Evolutionary conservation across 2,329 filamentous ascomycete genomes (phyloP).

Genomic region (Daldinia sp.): DNA sequence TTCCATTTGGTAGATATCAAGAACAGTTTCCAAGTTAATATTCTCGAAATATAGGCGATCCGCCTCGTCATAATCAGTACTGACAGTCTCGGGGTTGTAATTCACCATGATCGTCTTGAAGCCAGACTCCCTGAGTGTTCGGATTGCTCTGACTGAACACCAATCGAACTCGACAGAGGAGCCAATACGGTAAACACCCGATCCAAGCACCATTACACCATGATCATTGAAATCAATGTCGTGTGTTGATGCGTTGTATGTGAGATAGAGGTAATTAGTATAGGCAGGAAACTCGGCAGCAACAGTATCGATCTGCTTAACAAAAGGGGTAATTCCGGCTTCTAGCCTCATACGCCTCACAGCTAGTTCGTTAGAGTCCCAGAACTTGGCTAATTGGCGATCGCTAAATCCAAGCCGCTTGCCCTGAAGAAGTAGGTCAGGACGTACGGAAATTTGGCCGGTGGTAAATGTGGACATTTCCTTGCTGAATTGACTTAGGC

Average conservation of each 20-base stretch:
- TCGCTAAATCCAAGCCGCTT: conserved; percentile 97
- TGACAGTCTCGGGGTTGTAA: conserved; percentile 89
- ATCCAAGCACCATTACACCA: conserved; percentile 95
- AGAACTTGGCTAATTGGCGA: conserved; percentile 91
- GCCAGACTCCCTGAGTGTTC: conserved; percentile 83
- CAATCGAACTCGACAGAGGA: conserved; percentile 99
- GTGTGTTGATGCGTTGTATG: conserved; percentile 89
- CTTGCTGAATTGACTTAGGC: conserved; percentile 87
- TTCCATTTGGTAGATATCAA: conserved; percentile 94
- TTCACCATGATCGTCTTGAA: conserved; percentile 89
- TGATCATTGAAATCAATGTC: conserved; percentile 88
- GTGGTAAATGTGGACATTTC: conserved; percentile 73
- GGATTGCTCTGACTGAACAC: conserved; percentile 95
- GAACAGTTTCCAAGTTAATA: conserved; percentile 86
- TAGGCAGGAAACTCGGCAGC: conserved; percentile 94
- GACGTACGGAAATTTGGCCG: conserved; percentile 69
- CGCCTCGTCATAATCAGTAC: conserved; percentile 92
- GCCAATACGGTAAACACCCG: conserved; percentile 95
- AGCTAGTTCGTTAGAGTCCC: conserved; percentile 92
- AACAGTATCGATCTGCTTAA: conserved; percentile 99
- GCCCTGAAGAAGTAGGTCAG: conserved; percentile 76
- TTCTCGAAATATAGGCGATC: conserved; percentile 97
- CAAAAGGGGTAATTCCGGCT: conserved; percentile 83
- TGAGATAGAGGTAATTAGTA: conserved; percentile 96
- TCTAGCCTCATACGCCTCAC: conserved; percentile 87